Base-by-base conservation (phyloP, 2,329 filamentous ascomycete genomes). In the Penicillium sp. region DNA sequence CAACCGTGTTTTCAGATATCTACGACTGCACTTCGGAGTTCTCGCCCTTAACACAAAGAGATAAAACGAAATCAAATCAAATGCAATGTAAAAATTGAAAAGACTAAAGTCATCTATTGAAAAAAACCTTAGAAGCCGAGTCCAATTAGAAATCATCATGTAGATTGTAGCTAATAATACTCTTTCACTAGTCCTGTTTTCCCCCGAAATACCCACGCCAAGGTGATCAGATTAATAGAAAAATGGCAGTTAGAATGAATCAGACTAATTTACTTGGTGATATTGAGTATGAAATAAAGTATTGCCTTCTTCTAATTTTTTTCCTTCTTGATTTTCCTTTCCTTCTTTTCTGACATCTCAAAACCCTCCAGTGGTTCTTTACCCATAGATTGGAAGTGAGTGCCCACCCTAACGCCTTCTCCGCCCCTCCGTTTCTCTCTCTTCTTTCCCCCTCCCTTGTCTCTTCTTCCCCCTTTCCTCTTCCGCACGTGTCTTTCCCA, bases 361-460 rank as follows among this genome's bases (percentile, higher is more conserved):
- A 27, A 11, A 6, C 19, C 32, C 13, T 39, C 26, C 13, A 34
- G 32, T 34, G 32, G 32, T 34, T 8, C 29, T 30, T 30, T 5
- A 10, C 7, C 32, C 32, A 34, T 18, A 19, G 18, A 39, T 39
- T 10, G 16, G 27, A 49, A 34, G 30, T 48, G 36, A 30, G 34
- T 6, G n/a, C 46, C 47, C 47, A 49, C 46, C 23, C 26, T 47
- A 26, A 13, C 30, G 14, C 38, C 27, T 49, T 34, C 47, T 49
- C 47, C 38, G 47, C 47, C 47, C 47, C 47, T 49, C 38, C 38
- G 47, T 51, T 50, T 50, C 47, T 52, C 55, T 50, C 45, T 46
- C 51, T 46, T 45, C 47, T 46, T 36, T 23, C 26, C 32, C 53
- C 45, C 26, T 18, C 39, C 44, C 44, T 48, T 38, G 35, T 35